phyloP scores from a whole-genome alignment of 2,329 filamentous ascomycete genomes.

The Drechslera avenae region DNA sequence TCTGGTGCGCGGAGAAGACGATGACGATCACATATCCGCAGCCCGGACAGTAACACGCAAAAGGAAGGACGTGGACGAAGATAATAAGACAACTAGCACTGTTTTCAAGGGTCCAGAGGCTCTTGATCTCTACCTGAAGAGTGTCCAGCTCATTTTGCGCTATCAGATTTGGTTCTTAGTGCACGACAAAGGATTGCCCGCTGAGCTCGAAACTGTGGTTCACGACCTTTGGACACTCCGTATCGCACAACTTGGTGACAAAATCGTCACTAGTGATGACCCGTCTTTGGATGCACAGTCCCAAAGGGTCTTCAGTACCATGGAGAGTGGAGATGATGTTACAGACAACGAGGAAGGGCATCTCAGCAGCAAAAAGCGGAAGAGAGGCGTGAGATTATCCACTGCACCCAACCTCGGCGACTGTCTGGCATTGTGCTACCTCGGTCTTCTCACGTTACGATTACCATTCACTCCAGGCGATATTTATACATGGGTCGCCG shows the following conservation, averaged over 20 bases:
- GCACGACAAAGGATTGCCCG: constrained; percentile 66
- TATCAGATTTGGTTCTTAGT: constrained; percentile 80
- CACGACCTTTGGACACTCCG: constrained; percentile 85
- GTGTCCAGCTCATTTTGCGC: constrained; percentile 81
- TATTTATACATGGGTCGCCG: constrained; percentile 68
- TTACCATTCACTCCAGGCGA: constrained; percentile 78
- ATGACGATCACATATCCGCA: constrained; percentile 67
- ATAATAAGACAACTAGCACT: constrained; percentile 52
- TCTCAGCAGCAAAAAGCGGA: constrained; percentile 33
- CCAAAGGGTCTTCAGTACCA: constrained; percentile 64
- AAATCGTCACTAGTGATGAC: constrained; percentile 43
- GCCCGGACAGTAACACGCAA: constrained; percentile 60
- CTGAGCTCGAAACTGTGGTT: constrained; percentile 77
- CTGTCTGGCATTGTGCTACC: constrained; percentile 77
- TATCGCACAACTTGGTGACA: constrained; percentile 61
- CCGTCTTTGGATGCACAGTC: constrained; percentile 47
- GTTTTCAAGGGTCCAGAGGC: constrained; percentile 71
- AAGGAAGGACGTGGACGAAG: constrained; percentile 58
- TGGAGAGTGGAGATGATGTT: constrained; percentile 52
- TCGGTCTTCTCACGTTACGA: constrained; percentile 75
- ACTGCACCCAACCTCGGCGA: constrained; percentile 71
- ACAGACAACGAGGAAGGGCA: constrained; percentile 37
- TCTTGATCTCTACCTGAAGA: constrained; percentile 79
- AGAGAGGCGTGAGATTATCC: constrained; percentile 54
- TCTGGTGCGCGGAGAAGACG: constrained; percentile 56